These are phyloP conservation scores for Aureobasidium sp. DNA, from an alignment of 2,329 filamentous ascomycete species.

Conservation along the genomic window DNA sequence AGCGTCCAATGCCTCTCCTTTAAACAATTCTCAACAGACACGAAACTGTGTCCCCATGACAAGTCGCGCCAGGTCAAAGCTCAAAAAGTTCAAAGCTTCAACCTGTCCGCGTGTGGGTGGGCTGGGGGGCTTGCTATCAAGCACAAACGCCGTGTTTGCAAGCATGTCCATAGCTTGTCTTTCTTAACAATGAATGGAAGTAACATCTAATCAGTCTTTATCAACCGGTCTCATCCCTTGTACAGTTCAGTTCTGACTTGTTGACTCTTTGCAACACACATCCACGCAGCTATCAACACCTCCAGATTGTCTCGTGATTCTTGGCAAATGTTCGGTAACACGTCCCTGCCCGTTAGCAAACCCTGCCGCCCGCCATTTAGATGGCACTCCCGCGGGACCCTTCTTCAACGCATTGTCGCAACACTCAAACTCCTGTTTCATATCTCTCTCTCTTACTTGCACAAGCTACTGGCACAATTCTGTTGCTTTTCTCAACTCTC, in stretches of 20 bases:
- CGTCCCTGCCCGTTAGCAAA: background rate
- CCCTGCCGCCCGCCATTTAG: background rate
- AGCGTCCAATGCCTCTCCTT: background rate
- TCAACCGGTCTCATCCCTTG: no score
- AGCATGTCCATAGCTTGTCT: background rate
- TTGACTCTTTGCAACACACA: background rate
- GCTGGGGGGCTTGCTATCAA: background rate
- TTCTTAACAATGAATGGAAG: background rate
- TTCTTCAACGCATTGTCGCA: background rate
- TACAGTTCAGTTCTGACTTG: background rate
- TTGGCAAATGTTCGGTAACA: background rate
- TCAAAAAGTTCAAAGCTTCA: constrained; percentile 5
- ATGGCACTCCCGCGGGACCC: background rate
- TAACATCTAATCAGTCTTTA: background rate
- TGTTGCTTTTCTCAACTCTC: background rate
- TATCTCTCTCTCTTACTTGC: background rate
- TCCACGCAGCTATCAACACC: background rate
- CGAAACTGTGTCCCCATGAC: constrained; percentile 10
- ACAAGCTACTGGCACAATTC: background rate
- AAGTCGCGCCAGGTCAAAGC: constrained; percentile 4
- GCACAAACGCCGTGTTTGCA: background rate
- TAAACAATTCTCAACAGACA: constrained; percentile 4
- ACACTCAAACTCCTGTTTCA: background rate
- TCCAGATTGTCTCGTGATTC: background rate
- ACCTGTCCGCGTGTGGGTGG: background rate